phyloP scores from a whole-genome alignment of 495 filamentous ascomycete species.

The Platismatia glauca region DNA sequence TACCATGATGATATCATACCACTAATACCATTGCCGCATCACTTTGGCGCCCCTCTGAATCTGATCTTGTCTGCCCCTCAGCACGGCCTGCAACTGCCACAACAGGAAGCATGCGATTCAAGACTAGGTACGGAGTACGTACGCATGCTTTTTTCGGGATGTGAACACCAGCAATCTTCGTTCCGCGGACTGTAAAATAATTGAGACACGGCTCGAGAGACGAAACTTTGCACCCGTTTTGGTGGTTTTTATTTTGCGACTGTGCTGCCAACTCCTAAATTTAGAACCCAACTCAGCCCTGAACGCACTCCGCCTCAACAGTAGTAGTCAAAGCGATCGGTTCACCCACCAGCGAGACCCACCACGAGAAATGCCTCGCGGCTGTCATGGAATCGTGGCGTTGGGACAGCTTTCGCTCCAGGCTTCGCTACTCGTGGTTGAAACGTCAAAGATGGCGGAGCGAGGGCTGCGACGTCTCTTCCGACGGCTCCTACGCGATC shows the following conservation, averaged over 20 bases:
- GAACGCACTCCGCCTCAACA: background rate
- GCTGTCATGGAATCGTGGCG: too few species aligned
- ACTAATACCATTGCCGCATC: background rate
- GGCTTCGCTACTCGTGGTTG: too few species aligned
- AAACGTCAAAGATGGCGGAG: background rate
- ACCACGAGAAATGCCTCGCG: background rate
- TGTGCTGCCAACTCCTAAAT: too few species aligned
- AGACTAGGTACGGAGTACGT: too few species aligned
- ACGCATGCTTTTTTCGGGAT: background rate
- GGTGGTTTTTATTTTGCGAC: too few species aligned
- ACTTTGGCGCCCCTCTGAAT: too few species aligned
- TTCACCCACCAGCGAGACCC: background rate
- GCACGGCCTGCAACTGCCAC: too few species aligned
- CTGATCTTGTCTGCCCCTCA: background rate
- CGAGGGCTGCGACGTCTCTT: background rate
- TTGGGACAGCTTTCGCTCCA: too few species aligned
- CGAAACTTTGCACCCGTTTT: background rate
- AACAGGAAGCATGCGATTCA: background rate
- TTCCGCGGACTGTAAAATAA: background rate
- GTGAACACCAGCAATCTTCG: background rate
- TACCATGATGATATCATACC: background rate
- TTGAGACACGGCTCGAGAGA: background rate
- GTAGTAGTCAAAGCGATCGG: background rate
- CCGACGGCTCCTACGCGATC: background rate
- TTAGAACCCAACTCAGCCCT: background rate